A percentile compares a stretch with the other conserved stretches of the same genome.
These are phyloP conservation scores for Tolypocladium ovalisporum DNA, from an alignment of 2,329 filamentous ascomycete genomes.

Conservation along the genomic window DNA sequence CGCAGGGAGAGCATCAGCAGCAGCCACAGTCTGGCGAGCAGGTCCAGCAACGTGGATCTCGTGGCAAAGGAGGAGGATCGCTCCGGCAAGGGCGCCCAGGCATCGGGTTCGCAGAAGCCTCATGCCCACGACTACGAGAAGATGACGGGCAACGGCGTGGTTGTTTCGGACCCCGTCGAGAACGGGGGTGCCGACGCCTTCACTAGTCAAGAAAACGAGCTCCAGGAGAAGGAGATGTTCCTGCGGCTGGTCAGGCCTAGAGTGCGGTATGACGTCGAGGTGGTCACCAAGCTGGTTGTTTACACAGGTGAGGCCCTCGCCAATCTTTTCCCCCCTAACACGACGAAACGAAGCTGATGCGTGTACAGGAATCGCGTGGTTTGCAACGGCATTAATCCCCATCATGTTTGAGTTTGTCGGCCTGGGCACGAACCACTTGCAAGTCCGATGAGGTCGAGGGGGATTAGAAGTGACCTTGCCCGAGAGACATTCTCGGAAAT, in stretches of 20 bases:
- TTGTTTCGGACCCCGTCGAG: constrained; percentile 22
- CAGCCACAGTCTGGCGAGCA: constrained; percentile 35
- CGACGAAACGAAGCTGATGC: constrained; percentile 2
- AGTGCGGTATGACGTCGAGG: constrained; percentile 95
- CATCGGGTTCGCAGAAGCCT: constrained; percentile 34
- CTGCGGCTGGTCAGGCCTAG: constrained; percentile 72
- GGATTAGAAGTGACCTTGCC: no score
- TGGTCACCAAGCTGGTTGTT: constrained; percentile 91
- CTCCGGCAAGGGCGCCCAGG: constrained; percentile 26
- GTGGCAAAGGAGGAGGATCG: constrained; percentile 25
- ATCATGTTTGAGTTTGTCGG: constrained; percentile 56
- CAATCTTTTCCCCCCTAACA: no score
- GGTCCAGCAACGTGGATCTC: constrained; percentile 31
- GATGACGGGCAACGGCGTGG: constrained; percentile 60
- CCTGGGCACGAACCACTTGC: constrained; percentile 31
- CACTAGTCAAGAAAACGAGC: constrained; percentile 33
- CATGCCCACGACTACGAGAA: constrained; percentile 55
- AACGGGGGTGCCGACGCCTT: constrained; percentile 22
- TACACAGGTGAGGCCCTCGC: constrained; percentile 85
- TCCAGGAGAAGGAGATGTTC: constrained; percentile 72
- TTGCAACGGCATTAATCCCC: constrained; percentile 67
- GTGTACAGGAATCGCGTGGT: constrained; percentile 62
- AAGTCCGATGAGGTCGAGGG: constrained; percentile 6
- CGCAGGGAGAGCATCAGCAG: constrained; percentile 44
- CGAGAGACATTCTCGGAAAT: background rate